phyloP scores from a whole-genome alignment of 495 filamentous ascomycete species.

The Neurospora sp. region DNA sequence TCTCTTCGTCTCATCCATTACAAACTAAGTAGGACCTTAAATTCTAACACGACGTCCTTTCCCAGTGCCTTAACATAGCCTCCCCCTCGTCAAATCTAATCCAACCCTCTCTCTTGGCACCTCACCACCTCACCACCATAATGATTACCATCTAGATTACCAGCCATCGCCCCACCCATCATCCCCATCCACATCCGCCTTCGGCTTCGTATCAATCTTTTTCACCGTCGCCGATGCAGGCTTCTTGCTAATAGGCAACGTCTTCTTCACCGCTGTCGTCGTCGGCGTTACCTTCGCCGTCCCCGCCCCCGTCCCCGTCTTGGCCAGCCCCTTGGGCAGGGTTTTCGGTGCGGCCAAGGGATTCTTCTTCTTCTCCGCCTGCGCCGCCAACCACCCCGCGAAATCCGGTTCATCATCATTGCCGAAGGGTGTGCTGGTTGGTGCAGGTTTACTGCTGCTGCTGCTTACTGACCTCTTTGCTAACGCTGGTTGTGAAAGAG shows the following conservation, averaged over 20 bases:
- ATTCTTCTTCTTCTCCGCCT: slow-evolving; percentile 58
- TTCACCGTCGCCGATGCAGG: slow-evolving; percentile 3
- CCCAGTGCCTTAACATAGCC: too few species aligned
- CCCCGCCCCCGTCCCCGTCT: slow-evolving; percentile 34
- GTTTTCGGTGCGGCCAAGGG: slow-evolving; percentile 37
- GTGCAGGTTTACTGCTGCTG: slow-evolving; percentile 12
- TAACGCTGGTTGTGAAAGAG: slow-evolving; percentile 22
- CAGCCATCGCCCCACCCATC: slow-evolving; percentile 65
- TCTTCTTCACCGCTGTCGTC: slow-evolving; percentile 14
- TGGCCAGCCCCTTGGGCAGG: slow-evolving; percentile 67
- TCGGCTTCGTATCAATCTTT: slow-evolving; percentile 10
- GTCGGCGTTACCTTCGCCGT: slow-evolving; percentile 25
- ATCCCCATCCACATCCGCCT: slow-evolving; percentile 38
- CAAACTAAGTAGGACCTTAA: not conserved
- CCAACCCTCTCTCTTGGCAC: not conserved
- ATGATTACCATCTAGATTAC: slow-evolving; percentile 18
- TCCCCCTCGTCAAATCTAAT: not conserved
- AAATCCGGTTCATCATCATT: slow-evolving; percentile 87
- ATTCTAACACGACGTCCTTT: too few species aligned
- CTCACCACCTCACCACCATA: not conserved
- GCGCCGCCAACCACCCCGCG: slow-evolving; percentile 82
- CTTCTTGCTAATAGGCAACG: not conserved
- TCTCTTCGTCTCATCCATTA: not conserved
- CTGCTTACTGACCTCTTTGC: slow-evolving; percentile 12
- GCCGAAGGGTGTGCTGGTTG: slow-evolving; percentile 48